Evolutionary conservation across 2,329 filamentous ascomycete genomes (phyloP), one percentile per base, ranked within the genome.

Genomic region (Xylaria sp.): DNA sequence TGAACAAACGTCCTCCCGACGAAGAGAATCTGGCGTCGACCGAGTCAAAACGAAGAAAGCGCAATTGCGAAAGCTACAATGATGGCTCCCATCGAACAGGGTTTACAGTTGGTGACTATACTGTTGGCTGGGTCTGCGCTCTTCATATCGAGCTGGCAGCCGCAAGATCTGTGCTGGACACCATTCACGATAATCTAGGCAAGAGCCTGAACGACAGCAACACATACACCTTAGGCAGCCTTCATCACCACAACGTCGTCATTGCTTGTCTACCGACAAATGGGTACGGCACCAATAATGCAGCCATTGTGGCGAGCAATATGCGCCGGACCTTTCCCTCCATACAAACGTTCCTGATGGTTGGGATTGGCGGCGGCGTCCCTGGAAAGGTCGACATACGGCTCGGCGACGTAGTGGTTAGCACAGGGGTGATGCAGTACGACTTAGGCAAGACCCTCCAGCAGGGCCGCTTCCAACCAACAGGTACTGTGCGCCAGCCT

Each of bases 51-150:
- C 66, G 62, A 61, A 60, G 44, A 58, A 61, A 65, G 42, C 50
- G 5, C 21, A n/a, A 53, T 13, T 37, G 4, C 16, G 44, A 62
- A 61, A 29, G 27, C 35, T 10, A 23, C 23, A 18, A 68, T 59
- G 51, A n/a, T 13, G 42, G 29, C 40, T 44, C 60, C 35, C 27
- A 18, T 32, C 55, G 29, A 35, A 64, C 60, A 50, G 18, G 13
- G 10, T 16, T 63, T 9, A 63, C 44, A 47, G 23, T 29, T 10
- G 18, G 35, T 25, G 67, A 71, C 42, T 81, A 79, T 63, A 78
- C 74, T 12, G 72, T 80, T 25, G 78, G 74, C 47, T 81, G 78
- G 78, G 68, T 81, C 12, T 78, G 78, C 60, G 78, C 78, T 16
- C 72, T 81, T 13, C 75, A 72, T 1, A 63, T 75, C 40, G 79